Percentiles rank a stretch among this genome's conserved stretches.
Conservation (phyloP, 805 yeast species). For the Saturnispora sekii region DNA sequence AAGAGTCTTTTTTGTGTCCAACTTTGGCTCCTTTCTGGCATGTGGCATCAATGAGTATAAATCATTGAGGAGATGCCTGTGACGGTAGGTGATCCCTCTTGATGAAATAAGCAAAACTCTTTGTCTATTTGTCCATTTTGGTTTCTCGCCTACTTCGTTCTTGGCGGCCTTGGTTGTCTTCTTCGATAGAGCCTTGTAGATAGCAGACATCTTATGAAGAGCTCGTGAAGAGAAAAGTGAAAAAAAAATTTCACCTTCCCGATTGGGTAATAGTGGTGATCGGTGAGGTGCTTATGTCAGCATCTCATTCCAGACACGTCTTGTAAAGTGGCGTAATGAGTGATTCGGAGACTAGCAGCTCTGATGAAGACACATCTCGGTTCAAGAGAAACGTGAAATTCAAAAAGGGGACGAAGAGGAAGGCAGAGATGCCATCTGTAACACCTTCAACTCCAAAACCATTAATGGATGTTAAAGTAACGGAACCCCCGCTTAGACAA, state of each 20-base stretch:
- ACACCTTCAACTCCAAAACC: too few species aligned
- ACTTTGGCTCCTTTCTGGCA: constrained; percentile 90
- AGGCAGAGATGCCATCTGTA: too few species aligned
- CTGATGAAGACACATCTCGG: background rate
- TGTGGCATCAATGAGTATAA: constrained; percentile 77
- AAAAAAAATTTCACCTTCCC: constrained; percentile 3
- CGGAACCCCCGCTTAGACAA: background rate
- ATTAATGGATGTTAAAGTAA: too few species aligned
- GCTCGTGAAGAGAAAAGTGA: constrained; percentile 1
- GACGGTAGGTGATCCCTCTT: constrained; percentile 91
- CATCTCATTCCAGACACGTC: too few species aligned
- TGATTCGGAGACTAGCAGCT: background rate
- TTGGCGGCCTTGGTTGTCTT: constrained; percentile 28
- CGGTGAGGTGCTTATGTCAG: too few species aligned
- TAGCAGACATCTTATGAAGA: constrained; percentile 47
- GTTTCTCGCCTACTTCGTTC: constrained; percentile 19
- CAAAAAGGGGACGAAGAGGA: background rate
- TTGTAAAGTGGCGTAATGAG: background rate
- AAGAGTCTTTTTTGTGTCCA: constrained; percentile 85
- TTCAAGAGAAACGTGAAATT: constrained; percentile 3
- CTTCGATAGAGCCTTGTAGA: constrained; percentile 48
- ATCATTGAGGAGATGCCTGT: constrained; percentile 87
- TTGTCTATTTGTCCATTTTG: constrained; percentile 71
- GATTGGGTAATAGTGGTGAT: background rate
- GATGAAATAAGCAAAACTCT: constrained; percentile 83